Percentiles rank a stretch among this genome's conserved stretches.
phyloP scores from a whole-genome alignment of 1,284 basidiomycete species.

The Cutaneotrichosporon spelunceum region DNA sequence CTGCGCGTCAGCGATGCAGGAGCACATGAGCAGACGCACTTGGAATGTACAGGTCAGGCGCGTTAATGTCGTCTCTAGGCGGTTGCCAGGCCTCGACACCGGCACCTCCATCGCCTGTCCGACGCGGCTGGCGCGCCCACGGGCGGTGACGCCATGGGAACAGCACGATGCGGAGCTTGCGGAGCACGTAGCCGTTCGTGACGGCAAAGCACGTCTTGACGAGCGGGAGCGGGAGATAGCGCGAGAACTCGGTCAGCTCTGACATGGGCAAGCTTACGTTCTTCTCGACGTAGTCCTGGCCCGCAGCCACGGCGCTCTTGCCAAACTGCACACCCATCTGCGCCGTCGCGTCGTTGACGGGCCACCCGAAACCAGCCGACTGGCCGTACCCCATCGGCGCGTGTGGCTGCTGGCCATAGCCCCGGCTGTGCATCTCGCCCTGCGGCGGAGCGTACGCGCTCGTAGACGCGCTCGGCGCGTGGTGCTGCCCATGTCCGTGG shows the following conservation, averaged over 20 bases:
- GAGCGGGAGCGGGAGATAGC: constrained; percentile 66
- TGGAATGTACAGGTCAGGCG: constrained; percentile 95
- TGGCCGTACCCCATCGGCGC: constrained; percentile 21
- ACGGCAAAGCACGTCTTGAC: constrained; percentile 96
- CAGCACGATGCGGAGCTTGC: constrained; percentile 82
- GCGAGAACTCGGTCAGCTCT: constrained; percentile 62
- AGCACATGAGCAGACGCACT: constrained; percentile 57
- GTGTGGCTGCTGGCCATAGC: constrained; percentile 15
- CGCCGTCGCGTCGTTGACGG: constrained; percentile 85
- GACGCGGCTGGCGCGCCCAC: constrained; percentile 66
- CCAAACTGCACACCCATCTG: constrained; percentile 97
- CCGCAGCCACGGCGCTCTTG: constrained; percentile 83
- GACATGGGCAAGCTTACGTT: constrained; percentile 63
- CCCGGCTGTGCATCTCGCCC: constrained; percentile 9
- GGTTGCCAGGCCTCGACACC: constrained; percentile 70
- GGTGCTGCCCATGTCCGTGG: constrained; percentile 35
- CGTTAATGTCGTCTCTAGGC: constrained; percentile 92
- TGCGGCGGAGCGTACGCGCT: constrained; percentile 10
- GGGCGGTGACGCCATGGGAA: constrained; percentile 93
- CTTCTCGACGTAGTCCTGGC: constrained; percentile 92
- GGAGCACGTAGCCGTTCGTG: constrained; percentile 90
- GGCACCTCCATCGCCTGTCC: constrained; percentile 54
- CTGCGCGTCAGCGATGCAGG: constrained; percentile 52
- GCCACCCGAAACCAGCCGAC: constrained; percentile 34
- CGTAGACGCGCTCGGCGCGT: constrained; percentile 21